phyloP scores from a whole-genome alignment of 139 green algal genomes.

The Chlorella ohadii region DNA sequence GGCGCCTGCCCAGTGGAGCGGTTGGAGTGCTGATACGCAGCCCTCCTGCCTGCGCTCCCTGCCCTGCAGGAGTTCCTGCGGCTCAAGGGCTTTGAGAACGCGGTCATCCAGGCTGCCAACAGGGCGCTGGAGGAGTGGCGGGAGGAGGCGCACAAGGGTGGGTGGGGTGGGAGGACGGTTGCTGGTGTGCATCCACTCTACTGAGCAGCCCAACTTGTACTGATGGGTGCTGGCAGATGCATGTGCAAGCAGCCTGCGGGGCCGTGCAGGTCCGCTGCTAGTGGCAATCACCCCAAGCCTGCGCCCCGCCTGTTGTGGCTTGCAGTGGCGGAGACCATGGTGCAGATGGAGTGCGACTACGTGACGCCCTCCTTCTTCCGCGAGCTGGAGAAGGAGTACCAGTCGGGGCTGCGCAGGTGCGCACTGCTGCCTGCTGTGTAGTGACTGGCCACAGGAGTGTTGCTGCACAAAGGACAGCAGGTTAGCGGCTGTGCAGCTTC shows the following conservation, averaged over 20 bases:
- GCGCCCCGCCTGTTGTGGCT: background rate
- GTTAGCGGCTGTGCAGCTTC: no score
- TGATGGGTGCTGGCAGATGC: no score
- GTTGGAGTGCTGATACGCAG: no score
- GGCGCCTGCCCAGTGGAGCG: no score
- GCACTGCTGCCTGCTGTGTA: no score
- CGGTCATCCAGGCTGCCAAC: conserved; percentile 74
- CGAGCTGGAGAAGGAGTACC: conserved; percentile 58
- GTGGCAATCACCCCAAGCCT: background rate
- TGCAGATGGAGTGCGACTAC: conserved; percentile 92
- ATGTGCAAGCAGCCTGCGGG: no score
- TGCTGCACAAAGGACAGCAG: no score
- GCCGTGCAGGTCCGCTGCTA: no score
- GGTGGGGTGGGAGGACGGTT: background rate
- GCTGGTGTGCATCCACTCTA: no score
- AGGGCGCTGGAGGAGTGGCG: conserved; percentile 83
- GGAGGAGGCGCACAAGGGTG: conserved; percentile 51
- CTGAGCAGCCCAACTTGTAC: no score
- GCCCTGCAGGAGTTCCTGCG: conserved; percentile 52
- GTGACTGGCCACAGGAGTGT: no score
- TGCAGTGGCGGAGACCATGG: conserved; percentile 83
- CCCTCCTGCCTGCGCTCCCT: no score
- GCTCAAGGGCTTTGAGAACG: conserved; percentile 85
- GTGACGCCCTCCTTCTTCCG: conserved; percentile 90
- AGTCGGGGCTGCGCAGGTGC: background rate